Evolutionary conservation across 805 yeast genomes (phyloP), one percentile per base, ranked within the genome.

Genomic region (Ogataea philodendri): DNA sequence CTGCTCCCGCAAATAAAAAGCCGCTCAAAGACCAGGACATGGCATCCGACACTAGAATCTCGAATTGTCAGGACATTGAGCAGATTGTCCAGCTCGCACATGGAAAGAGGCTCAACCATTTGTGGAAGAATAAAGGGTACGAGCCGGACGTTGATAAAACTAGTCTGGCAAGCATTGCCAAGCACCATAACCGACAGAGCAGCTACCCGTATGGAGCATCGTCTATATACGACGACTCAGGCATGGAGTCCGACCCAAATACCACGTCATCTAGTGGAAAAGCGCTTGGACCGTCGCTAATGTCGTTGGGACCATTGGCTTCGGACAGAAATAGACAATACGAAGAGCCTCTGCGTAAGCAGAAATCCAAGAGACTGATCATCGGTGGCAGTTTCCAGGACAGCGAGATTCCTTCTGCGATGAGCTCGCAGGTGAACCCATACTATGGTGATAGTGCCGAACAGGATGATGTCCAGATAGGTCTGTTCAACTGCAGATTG

Each of bases 101-200:
- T 25, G 65, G 66, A 9, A 57, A 51, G 28, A 43, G 63, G 26
- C 41, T 62, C 34, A 59, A 60, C 6, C 64, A 67, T 36, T 44
- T 74, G 11, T 79, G 80, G 75, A 60, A 59, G 27, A 76, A 72
- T 4, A 72, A 70, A 47, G 82, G 79, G 5, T 53, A 59, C 28
- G 58, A 61, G 17, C 51, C 63, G 11, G 63, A 66, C 30, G 31
- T 63, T 10, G 51, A 53, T 5, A 46, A 42, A 17, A 31, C 36
- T 15, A 45, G 55, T 4, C 34, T 60, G 8, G 51, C 60, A 15
- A 17, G 20, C 13, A 20, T 19, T 22, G 26, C 44, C 9, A 37
- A 22, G 15, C 29, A n/a, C 14, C 21, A 26, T n/a, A n/a, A n/a
- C n/a, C n/a, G n/a, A n/a, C 4, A 15, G 29, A 6, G 26, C 19